Evolutionary conservation across 441 rosid genomes (phyloP).

Genomic region (Croton laevigatus): DNA sequence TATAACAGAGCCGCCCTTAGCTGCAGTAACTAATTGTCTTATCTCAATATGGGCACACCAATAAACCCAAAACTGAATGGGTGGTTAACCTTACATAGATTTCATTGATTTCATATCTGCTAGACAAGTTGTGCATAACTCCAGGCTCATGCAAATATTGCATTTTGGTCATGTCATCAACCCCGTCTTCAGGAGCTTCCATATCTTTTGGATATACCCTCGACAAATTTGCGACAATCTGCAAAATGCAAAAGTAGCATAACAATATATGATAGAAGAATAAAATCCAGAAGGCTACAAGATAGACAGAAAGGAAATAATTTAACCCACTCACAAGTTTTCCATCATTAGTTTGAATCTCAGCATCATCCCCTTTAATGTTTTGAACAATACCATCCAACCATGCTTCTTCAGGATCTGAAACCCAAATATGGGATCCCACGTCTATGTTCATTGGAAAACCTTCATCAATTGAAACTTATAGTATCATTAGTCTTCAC

Average conservation of each 20-base stretch:
- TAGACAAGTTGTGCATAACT: slow-evolving; percentile 66
- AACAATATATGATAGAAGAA: background rate
- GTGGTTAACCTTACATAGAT: slow-evolving; percentile 67
- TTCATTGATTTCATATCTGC: slow-evolving; percentile 56
- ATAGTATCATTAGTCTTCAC: background rate
- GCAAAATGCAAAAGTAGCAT: slow-evolving; percentile 16
- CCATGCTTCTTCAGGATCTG: slow-evolving; percentile 63
- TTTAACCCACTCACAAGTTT: slow-evolving; percentile 40
- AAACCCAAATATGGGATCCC: slow-evolving; percentile 82
- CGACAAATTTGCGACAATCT: slow-evolving; percentile 58
- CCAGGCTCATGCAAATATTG: slow-evolving; percentile 86
- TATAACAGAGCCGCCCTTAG: slow-evolving; percentile 36
- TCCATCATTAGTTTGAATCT: slow-evolving; percentile 48
- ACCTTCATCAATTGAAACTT: slow-evolving; percentile 29
- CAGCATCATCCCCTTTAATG: slow-evolving; percentile 56
- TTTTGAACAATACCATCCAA: slow-evolving; percentile 61
- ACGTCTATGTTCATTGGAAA: slow-evolving; percentile 42
- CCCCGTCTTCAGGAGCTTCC: slow-evolving; percentile 68
- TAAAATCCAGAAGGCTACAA: background rate
- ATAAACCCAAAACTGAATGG: slow-evolving; percentile 23
- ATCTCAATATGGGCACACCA: slow-evolving; percentile 26
- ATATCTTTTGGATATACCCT: slow-evolving; percentile 57
- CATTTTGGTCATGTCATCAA: slow-evolving; percentile 90
- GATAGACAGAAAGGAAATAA: background rate
- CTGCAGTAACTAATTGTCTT: slow-evolving; percentile 29